Evolutionary conservation across 352 stramenopile species (phyloP), one percentile per base, ranked within the genome.

Genomic region (Globisporangium nagaii): DNA sequence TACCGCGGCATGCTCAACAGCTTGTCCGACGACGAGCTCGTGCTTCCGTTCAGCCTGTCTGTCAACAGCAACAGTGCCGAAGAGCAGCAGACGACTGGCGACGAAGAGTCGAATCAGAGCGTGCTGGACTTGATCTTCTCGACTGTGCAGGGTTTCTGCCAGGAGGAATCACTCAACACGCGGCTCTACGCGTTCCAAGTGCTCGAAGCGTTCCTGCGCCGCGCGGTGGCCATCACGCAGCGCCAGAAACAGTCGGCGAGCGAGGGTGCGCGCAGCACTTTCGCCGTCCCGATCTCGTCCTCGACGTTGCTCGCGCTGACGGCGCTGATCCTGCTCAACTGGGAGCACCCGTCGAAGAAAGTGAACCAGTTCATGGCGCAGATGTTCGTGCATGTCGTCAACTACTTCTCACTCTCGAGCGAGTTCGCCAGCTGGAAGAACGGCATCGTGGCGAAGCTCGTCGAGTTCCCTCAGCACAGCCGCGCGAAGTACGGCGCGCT

Each of bases 331-430:
- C 36, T 93, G 43, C 63, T 90, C 42, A 90, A 93, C 65, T 93
- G 83, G 83, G 83, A 91, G 43, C 82, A 93, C 49, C 80, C 79
- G 34, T 86, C 80, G 17, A 93, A 91, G 66, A 84, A 84, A 25
- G 79, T 93, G 43, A 91, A 93, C 48, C 83, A 93, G 65, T 91
- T 91, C 34, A 91, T 93, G 83, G 68, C 80, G 52, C 58, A 64
- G n/a, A 78, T 93, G 53, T 93, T 93, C 49, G 69, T 68, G 8
- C 79, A 90, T 30, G 73, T 91, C 19, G 76, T 93, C 19, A 68
- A 73, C 47, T 85, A 86, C 52, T 75, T 81, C 19, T 63, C 71
- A 11, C 67, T 84, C 30, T 60, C 62, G 15, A 40, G 46, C 22
- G 61, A 39, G 1, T 85, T 84, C 28, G 55, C 73, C 4, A 43